Evolutionary conservation across 345 rosid genomes (phyloP), one percentile per base, ranked within the genome.

Genomic region (Conringia planisiliqua): DNA sequence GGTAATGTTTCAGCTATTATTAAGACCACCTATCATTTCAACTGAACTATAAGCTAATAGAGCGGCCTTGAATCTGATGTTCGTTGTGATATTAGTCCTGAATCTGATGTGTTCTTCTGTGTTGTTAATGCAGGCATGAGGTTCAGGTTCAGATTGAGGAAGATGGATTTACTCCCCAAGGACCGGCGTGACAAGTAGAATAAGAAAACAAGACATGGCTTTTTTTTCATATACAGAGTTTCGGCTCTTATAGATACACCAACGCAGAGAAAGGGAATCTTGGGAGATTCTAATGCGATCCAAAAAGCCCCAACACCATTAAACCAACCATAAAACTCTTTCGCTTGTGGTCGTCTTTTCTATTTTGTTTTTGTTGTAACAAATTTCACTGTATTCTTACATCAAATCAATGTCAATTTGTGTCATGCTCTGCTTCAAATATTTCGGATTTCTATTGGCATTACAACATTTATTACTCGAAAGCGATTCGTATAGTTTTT

Each of bases 151-250:
- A 82, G 98, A 85, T 84, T 89, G 72, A 83, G 90, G 78, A 87
- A 91, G 75, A 79, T 26, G 69, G 99, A 92, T 78, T 63, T 83
- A 44, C 98, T 92, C 32, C 99, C 96, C 0, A 96, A 83, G 79
- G 97, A 92, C 77, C 26, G 85, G 66, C 94, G 82, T 16, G 93
- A 89, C 52, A 89, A 86, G 83, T 96, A 70, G 78, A 70, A 36
- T 78, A 62, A 46, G 52, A 54, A 55, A 48, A 48, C 47, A 40
- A 70, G 80, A 64, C 61, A 70, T 70, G 51, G 71, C 14, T 46
- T 5, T 57, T 42, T 51, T 17, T 30, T 24, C 60, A 76, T 76
- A 70, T 38, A 55, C 35, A 20, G 47, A 76, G 59, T 63, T 70
- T 75, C 70, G 76, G 80, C 67, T 32, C 17, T 27, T 55, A 76